Percentiles rank a stretch among this genome's conserved stretches.
phyloP scores from a whole-genome alignment of 2,329 filamentous ascomycete genomes.

The Nigrograna mackinnonii region DNA sequence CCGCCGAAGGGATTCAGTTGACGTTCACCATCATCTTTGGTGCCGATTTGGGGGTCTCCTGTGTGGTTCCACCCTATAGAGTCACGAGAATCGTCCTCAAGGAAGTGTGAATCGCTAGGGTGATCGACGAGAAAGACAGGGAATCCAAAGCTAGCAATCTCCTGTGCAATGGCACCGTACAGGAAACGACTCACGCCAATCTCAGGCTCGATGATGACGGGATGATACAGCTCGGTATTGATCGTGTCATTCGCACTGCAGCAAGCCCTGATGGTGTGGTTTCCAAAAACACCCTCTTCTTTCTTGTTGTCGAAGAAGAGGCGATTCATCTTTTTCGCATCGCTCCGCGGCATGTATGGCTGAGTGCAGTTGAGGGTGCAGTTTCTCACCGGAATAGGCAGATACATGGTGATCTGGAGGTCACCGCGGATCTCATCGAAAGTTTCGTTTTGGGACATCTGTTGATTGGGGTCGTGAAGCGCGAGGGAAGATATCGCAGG shows the following conservation, averaged over 20 bases:
- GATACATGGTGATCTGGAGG: too few species aligned
- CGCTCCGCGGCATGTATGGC: slow-evolving; percentile 22
- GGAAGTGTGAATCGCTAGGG: slow-evolving; percentile 48
- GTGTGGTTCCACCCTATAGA: slow-evolving; percentile 49
- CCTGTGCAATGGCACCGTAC: slow-evolving; percentile 49
- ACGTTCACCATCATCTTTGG: slow-evolving; percentile 25
- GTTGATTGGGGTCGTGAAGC: too few species aligned
- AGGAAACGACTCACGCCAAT: slow-evolving; percentile 47
- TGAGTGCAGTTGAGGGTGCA: background rate
- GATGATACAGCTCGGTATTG: slow-evolving; percentile 10
- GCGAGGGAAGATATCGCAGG: too few species aligned
- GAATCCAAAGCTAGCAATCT: slow-evolving; percentile 52
- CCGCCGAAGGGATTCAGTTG: slow-evolving; percentile 16
- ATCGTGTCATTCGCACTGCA: slow-evolving; percentile 9
- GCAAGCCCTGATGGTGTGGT: slow-evolving; percentile 20
- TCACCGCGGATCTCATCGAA: too few species aligned
- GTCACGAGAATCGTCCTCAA: too few species aligned
- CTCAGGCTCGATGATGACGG: slow-evolving; percentile 52
- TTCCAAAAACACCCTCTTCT: slow-evolving; percentile 19
- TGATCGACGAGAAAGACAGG: slow-evolving; percentile 56
- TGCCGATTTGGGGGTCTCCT: slow-evolving; percentile 16
- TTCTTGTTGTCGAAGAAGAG: slow-evolving; percentile 27
- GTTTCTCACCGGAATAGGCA: too few species aligned
- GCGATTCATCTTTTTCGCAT: slow-evolving; percentile 16
- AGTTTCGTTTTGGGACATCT: too few species aligned